phyloP scores from a whole-genome alignment of 768 basidiomycete species.

The Russula ochroleuca region DNA sequence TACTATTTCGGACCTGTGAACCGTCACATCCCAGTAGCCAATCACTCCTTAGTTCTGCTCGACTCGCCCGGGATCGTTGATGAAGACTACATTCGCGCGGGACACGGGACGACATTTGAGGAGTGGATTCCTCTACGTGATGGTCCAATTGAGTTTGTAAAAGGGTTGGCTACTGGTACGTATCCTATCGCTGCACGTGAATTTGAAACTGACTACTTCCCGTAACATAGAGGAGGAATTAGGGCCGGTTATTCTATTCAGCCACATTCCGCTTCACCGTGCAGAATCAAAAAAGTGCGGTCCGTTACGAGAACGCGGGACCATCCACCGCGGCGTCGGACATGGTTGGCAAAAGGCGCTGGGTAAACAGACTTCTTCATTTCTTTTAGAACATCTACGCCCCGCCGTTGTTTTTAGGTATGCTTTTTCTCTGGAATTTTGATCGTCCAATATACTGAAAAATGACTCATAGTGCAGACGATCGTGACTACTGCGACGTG shows the following conservation, averaged over 20 bases:
- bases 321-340: conserved; percentile 71
- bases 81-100: conserved; percentile 68
- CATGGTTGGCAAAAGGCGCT: conserved; percentile 80
- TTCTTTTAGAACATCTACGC: conserved; percentile 61
- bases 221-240: conserved; percentile 22
- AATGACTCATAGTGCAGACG: conserved; percentile 61
- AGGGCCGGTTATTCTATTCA: conserved; percentile 63
- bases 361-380: conserved; percentile 72
- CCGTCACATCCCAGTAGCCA: conserved; percentile 54
- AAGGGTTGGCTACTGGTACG: conserved; percentile 39
- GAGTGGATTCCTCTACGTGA: conserved; percentile 51
- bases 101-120: conserved; percentile 45
- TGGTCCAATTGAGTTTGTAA: conserved; percentile 60
- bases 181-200: not conserved
- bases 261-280: conserved; percentile 81
- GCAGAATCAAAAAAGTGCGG: conserved; percentile 75
- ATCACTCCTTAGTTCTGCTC: conserved; percentile 67
- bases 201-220: not conserved
- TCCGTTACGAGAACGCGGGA: conserved; percentile 63
- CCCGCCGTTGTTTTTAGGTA: conserved; percentile 73
- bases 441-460: conserved; percentile 1
- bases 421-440: conserved; percentile 17
- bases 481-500: conserved; percentile 88
- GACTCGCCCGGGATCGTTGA: conserved; percentile 80
- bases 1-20: conserved; percentile 67